Percentiles rank a stretch among this genome's conserved stretches.
Evolutionary conservation across 2,329 filamentous ascomycete genomes (phyloP).

Genomic region (Trichoderma hamatum): DNA sequence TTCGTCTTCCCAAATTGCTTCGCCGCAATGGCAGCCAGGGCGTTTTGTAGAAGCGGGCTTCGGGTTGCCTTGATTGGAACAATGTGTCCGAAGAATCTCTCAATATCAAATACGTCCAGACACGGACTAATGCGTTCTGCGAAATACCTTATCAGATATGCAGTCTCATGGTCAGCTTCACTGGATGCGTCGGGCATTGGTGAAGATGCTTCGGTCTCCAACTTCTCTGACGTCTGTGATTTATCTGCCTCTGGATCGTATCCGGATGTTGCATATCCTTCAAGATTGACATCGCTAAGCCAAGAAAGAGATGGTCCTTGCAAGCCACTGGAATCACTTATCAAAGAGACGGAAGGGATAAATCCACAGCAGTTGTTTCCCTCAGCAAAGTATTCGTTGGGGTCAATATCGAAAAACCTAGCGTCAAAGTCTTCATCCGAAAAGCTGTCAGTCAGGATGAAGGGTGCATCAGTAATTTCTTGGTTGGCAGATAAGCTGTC

Average conservation of each 20-base stretch:
- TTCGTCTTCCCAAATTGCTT: conserved; percentile 30
- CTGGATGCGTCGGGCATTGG: conserved; percentile 8
- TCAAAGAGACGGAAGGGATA: conserved; percentile 21
- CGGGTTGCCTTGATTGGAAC: conserved; percentile 28
- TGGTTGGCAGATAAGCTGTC: neutral
- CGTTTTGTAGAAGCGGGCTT: conserved; percentile 29
- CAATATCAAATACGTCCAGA: conserved; percentile 30
- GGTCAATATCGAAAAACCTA: conserved; percentile 30
- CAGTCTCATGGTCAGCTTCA: conserved; percentile 27
- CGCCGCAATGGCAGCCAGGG: conserved; percentile 29
- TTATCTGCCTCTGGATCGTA: neutral
- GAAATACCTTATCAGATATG: conserved; percentile 29
- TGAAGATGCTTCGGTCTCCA: neutral
- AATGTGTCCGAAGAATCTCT: conserved; percentile 30
- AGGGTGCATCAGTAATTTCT: neutral
- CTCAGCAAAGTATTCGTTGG: conserved; percentile 29
- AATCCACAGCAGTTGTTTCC: conserved; percentile 30
- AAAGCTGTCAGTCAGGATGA: neutral
- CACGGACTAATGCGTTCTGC: conserved; percentile 30
- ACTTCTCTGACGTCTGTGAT: neutral
- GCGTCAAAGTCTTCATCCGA: conserved; percentile 27
- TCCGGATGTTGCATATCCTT: neutral
- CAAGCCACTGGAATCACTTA: conserved; percentile 5
- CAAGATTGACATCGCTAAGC: neutral
- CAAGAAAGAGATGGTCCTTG: conserved; percentile 18